Evolutionary conservation across 2,329 filamentous ascomycete species (phyloP), one percentile per base, ranked within the genome.

Genomic region (Neoarthrinium moseri): DNA sequence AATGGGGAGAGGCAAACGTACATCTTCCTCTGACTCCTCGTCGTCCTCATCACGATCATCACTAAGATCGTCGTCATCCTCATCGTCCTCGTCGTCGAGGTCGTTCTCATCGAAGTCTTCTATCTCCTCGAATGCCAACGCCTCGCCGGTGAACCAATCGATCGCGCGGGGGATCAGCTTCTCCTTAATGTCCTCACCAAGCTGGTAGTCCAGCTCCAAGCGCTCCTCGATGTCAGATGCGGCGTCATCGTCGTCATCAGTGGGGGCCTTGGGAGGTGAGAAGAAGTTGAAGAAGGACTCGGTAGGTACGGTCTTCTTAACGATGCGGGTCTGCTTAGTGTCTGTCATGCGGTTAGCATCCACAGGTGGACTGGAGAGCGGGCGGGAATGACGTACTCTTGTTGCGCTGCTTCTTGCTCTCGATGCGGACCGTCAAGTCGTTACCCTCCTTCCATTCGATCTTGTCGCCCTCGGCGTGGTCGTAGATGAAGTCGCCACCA

Each of bases 231-330:
- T 95, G 66, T 99, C 94, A 42, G 86, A 87, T 45, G 87, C 84
- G 50, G 87, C 84, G 27, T 83, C 78, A 33, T 84, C 81, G 40
- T 89, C 87, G 6, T 78, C 74, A n/a, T 65, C 76, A 36, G 75
- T 78, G 22, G 90, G 94, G 50, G 90, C 86, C 72, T 89, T 89
- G 37, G 94, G 95, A 21, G 94, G 94, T 45, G 91, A 91, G 78
- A 99, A 99, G 83, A 96, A 96, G 80, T 96, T 96, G 83, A 91
- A 91, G 80, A 99, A 99, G 3, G 94, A 97, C 69, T 96, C 94
- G 48, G 92, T 97, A 29, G 94, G 94, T 37, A 99, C 94, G 2
- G 92, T 96, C 79, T 96, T 96, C 85, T 97, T 97, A 57, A 99
- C 91, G 57, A 99, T 89, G 56, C 94, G 90, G 51, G 94, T 99